A percentile compares a stretch with the other conserved stretches of the same genome.
phyloP scores from a whole-genome alignment of 192 early-diverging fungal genomes.

The Phycomyces nitens region DNA sequence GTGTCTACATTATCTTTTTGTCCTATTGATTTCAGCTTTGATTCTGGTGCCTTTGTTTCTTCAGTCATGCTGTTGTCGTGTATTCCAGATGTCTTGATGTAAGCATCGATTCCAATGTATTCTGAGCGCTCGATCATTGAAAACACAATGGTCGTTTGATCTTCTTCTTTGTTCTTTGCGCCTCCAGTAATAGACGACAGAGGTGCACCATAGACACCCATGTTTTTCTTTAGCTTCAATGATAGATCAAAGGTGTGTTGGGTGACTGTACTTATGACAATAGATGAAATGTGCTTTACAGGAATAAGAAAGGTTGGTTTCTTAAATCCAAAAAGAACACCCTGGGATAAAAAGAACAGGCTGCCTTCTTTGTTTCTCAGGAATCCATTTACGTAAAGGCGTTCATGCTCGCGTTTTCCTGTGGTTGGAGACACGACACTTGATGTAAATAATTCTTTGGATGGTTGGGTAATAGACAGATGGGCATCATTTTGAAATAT shows the following conservation, averaged over 20 bases:
- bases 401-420: neutral
- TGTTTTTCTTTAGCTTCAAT: slow-evolving; percentile 7
- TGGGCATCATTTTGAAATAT: no score
- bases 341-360: slow-evolving; percentile 40
- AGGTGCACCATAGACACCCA: slow-evolving; percentile 8
- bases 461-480: neutral
- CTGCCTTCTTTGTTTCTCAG: slow-evolving; percentile 35
- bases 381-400: slow-evolving; percentile 21
- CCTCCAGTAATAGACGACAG: neutral
- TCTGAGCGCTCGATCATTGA: slow-evolving; percentile 44
- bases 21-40: neutral
- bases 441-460: neutral
- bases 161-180: neutral
- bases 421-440: slow-evolving; percentile 1
- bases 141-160: slow-evolving; percentile 23
- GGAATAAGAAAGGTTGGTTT: slow-evolving; percentile 51
- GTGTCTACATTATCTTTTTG: slow-evolving; percentile 31
- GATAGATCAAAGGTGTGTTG: slow-evolving; percentile 41
- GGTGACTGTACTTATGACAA: slow-evolving; percentile 34
- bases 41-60: slow-evolving; percentile 12
- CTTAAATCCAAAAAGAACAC: slow-evolving; percentile 53
- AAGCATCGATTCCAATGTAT: slow-evolving; percentile 34
- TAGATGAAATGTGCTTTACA: slow-evolving; percentile 22
- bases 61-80: slow-evolving; percentile 34
- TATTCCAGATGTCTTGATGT: slow-evolving; percentile 31